A percentile compares a stretch with the other conserved stretches of the same genome.
Evolutionary conservation across 495 filamentous ascomycete genomes (phyloP).

Genomic region (Aspergillus haitiensis): DNA sequence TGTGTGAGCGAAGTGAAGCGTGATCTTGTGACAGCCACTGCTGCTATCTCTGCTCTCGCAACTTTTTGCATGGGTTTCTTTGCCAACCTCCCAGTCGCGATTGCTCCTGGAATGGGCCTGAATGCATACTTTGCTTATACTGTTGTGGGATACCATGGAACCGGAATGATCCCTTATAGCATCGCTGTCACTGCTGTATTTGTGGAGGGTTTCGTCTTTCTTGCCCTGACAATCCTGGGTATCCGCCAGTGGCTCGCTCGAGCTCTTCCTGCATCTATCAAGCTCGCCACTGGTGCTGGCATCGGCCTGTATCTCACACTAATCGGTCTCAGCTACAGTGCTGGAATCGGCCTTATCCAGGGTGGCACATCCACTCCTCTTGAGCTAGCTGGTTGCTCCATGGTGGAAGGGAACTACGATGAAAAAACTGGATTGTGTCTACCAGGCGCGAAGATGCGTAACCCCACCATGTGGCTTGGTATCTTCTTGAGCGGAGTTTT

Average conservation of each 20-base stretch:
- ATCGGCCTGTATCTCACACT: constrained; percentile 80
- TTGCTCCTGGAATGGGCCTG: constrained; percentile 81
- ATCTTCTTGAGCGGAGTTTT: constrained; percentile 80
- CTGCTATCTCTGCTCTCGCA: constrained; percentile 69
- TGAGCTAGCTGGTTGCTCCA: constrained; percentile 64
- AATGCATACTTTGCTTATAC: constrained; percentile 85
- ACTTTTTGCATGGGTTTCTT: constrained; percentile 76
- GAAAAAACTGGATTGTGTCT: constrained; percentile 51
- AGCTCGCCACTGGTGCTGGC: constrained; percentile 78
- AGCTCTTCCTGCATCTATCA: constrained; percentile 73
- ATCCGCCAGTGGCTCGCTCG: constrained; percentile 82
- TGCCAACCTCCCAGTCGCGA: constrained; percentile 68
- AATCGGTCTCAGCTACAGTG: constrained; percentile 75
- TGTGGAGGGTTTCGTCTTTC: constrained; percentile 75
- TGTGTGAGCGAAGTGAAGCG: constrained; percentile 67
- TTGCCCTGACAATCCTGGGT: constrained; percentile 66
- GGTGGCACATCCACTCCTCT: constrained; percentile 60
- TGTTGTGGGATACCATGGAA: constrained; percentile 72
- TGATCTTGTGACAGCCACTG: constrained; percentile 77
- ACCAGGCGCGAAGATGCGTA: constrained; percentile 64
- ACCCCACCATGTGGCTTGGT: constrained; percentile 76
- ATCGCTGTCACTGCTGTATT: constrained; percentile 79
- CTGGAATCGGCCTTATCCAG: constrained; percentile 72
- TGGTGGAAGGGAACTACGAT: constrained; percentile 23
- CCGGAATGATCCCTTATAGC: constrained; percentile 63